Evolutionary conservation across 2,329 filamentous ascomycete species (phyloP).

Genomic region (Torrubiellomyces zombiae): DNA sequence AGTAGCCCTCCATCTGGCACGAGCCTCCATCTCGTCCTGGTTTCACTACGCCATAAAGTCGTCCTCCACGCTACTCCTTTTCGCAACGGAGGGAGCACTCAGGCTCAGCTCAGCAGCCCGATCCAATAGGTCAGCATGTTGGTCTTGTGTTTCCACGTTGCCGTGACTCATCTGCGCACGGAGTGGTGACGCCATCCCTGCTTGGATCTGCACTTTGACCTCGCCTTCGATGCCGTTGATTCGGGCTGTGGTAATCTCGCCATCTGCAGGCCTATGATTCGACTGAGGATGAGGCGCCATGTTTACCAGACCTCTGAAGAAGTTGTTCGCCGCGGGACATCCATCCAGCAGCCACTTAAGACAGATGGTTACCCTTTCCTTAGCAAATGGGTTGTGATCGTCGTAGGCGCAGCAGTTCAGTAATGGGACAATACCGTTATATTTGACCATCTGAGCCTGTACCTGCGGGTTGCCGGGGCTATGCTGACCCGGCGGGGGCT

Average conservation of each 20-base stretch:
- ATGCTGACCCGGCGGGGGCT: conserved; percentile 51
- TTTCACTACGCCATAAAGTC: conserved; percentile 28
- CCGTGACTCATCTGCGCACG: no score
- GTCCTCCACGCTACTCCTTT: conserved; percentile 20
- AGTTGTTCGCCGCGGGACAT: conserved; percentile 54
- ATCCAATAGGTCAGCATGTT: conserved; percentile 20
- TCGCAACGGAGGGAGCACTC: conserved; percentile 6
- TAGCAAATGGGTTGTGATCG: conserved; percentile 84
- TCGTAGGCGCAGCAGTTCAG: conserved; percentile 84
- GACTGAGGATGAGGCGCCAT: conserved; percentile 24
- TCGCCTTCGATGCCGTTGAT: conserved; percentile 40
- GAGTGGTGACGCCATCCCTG: conserved; percentile 11
- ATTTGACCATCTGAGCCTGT: conserved; percentile 71
- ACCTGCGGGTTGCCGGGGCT: conserved; percentile 55
- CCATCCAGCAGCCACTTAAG: conserved; percentile 71
- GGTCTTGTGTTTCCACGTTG: conserved; percentile 15
- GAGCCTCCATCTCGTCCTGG: no score
- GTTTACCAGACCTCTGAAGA: conserved; percentile 47
- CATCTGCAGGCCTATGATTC: conserved; percentile 17
- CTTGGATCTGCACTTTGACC: conserved; percentile 36
- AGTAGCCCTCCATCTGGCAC: no score
- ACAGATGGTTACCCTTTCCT: conserved; percentile 77
- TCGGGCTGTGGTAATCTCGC: conserved; percentile 26
- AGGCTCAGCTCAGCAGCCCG: conserved; percentile 25
- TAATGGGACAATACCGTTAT: conserved; percentile 74